Evolutionary conservation across 768 basidiomycete genomes (phyloP).

Genomic region (Daedaleopsis sinensis): DNA sequence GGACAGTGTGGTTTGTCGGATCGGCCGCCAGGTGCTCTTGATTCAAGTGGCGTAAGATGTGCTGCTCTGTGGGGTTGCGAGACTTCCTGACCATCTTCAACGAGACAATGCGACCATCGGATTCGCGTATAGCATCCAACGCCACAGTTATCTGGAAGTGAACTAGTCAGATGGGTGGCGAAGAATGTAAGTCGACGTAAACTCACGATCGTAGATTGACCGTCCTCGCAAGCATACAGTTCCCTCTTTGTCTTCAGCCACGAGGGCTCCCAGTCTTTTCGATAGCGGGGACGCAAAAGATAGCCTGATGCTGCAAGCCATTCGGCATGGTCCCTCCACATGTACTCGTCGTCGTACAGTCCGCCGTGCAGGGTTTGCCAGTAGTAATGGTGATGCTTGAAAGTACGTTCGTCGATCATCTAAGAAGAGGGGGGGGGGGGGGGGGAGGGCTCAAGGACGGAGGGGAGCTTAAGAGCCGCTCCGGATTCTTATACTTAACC

Average conservation of each 20-base stretch:
- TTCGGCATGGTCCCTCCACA: conserved; percentile 17
- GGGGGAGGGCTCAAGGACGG: not conserved
- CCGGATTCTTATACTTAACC: too few relatives aligned
- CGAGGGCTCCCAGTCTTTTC: conserved; percentile 30
- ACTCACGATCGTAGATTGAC: not conserved
- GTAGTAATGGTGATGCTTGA: not conserved
- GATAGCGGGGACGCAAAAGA: conserved; percentile 26
- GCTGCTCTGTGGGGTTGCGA: conserved; percentile 23
- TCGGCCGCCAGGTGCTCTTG: not conserved
- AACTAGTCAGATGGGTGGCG: not conserved
- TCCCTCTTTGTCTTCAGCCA: conserved; percentile 16
- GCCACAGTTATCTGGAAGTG: not conserved
- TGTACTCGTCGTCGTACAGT: not conserved
- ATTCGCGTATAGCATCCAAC: conserved; percentile 25
- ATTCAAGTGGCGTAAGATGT: conserved; percentile 8
- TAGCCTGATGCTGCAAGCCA: conserved; percentile 25
- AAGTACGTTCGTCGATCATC: not conserved
- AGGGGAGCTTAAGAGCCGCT: too few relatives aligned
- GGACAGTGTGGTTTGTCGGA: conserved; percentile 30
- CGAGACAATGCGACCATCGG: conserved; percentile 19
- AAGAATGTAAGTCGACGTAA: not conserved
- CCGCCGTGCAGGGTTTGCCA: not conserved
- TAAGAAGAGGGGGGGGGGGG: not conserved
- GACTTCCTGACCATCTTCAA: conserved; percentile 19
- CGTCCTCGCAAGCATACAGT: conserved; percentile 9